A percentile compares a stretch with the other conserved stretches of the same genome.
Evolutionary conservation across 2,329 filamentous ascomycete genomes (phyloP).

Genomic region (Ophiostoma populinum): DNA sequence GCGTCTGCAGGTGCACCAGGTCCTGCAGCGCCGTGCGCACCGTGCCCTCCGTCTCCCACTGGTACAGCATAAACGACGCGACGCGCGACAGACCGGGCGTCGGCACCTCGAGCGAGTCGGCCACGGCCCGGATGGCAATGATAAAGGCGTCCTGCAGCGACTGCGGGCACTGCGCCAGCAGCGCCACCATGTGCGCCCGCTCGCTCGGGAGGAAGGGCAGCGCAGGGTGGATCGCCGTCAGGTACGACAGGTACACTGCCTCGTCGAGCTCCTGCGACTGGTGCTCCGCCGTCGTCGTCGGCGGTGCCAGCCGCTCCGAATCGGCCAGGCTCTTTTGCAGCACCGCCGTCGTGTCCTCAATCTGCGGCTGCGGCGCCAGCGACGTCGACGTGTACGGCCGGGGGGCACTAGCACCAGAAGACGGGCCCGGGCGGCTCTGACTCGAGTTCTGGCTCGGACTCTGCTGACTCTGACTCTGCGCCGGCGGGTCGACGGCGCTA

Average conservation of each 20-base stretch:
- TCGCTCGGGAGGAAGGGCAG: constrained; percentile 47
- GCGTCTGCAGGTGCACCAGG: constrained; percentile 46
- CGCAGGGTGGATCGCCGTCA: constrained; percentile 45
- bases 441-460: no score
- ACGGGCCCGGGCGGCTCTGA: no score
- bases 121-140: constrained; percentile 41
- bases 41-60: constrained; percentile 30
- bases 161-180: constrained; percentile 37
- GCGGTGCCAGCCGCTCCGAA: constrained; percentile 14
- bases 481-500: no score
- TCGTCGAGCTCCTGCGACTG: constrained; percentile 24
- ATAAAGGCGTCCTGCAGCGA: constrained; percentile 46
- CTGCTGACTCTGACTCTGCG: no score
- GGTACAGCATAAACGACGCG: constrained; percentile 29
- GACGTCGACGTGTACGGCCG: constrained; percentile 6
- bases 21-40: constrained; percentile 24
- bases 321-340: constrained; percentile 10
- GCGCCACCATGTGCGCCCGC: constrained; percentile 35
- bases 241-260: constrained; percentile 37
- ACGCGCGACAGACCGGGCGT: constrained; percentile 17
- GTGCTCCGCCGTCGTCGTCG: constrained; percentile 14
- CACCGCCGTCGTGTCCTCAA: constrained; percentile 5
- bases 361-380: constrained; percentile 9
- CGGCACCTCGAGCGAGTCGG: constrained; percentile 30
- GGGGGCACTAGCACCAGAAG: neutral